Evolutionary conservation across 176 grass and related monocot species (phyloP).

Genomic region (Lolium multiflorum): DNA sequence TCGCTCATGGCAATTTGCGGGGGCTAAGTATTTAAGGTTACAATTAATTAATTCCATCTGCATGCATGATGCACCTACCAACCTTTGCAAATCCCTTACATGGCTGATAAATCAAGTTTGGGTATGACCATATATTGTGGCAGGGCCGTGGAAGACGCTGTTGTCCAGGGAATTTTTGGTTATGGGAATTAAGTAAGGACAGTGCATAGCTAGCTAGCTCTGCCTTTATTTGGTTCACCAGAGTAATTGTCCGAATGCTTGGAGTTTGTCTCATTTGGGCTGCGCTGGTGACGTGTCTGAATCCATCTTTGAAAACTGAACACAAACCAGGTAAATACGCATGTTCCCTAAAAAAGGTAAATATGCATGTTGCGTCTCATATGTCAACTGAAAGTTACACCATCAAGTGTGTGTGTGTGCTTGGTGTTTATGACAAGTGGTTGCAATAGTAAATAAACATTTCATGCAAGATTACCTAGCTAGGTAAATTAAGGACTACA

Average conservation of each 20-base stretch:
- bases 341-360: no score
- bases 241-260: neutral
- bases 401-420: neutral
- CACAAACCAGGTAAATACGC: neutral
- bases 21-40: neutral
- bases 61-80: neutral
- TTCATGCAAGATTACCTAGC: neutral
- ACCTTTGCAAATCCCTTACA: neutral
- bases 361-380: neutral
- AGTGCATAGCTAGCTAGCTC: slow-evolving; percentile 1
- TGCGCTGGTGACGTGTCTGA: neutral
- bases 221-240: slow-evolving; percentile 7
- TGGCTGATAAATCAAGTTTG: neutral
- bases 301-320: neutral
- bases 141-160: neutral
- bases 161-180: slow-evolving; percentile 9
- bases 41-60: slow-evolving; percentile 12
- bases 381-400: neutral
- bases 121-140: neutral
- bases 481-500: neutral
- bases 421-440: neutral
- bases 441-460: neutral
- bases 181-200: slow-evolving; percentile 7
- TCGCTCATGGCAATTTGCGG: neutral
- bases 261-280: slow-evolving; percentile 27